Base-by-base conservation (phyloP, 768 basidiomycete species). In the Psilocybe cyanescens region DNA sequence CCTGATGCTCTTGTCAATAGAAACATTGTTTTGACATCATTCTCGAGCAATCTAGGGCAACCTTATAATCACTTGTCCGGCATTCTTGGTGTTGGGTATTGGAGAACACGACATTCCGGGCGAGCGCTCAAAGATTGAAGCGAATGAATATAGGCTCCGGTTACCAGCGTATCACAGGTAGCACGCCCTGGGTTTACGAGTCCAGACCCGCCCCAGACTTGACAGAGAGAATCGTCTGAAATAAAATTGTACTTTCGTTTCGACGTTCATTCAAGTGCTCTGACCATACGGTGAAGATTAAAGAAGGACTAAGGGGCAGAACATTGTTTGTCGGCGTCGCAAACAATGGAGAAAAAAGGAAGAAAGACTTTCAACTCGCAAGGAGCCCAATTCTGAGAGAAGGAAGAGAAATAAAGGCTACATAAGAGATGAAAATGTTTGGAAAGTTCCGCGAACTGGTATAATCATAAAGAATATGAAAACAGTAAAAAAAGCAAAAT, bases 231-330 rank as follows among this genome's bases (percentile, higher is more conserved):
- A 19, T 24, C 5, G 19, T 14, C 7, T 7, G n/a, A 56, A 12
- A 46, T n/a, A 56, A 11, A 29, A 28, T 11, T 11, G 6, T 24
- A 8, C 11, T 53, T 24, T 33, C 16, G 49, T 60, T 64, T 62
- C 41, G 59, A 65, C 61, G 29, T 60, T 55, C 61, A 58, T 62
- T 58, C 55, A 39, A 65, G 61, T 62, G 59, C 51, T 57, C 57
- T 60, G 58, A 39, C 46, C 60, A 50, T 56, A 45, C 19, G 17
- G 50, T 17, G 44, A 29, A 47, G 54, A 58, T 58, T 55, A 65
- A 65, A 35, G 61, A 65, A 57, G 62, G 65, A 62, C 65, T 65
- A 65, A 30, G 30, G 19, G 45, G 52, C 55, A 59, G 30, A 54
- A 62, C 58, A 59, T 59, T 50, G 16, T 28, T 37, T 58, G 48